Conservation (phyloP, 345 rosid species). For the Fremontodendron californicum region DNA sequence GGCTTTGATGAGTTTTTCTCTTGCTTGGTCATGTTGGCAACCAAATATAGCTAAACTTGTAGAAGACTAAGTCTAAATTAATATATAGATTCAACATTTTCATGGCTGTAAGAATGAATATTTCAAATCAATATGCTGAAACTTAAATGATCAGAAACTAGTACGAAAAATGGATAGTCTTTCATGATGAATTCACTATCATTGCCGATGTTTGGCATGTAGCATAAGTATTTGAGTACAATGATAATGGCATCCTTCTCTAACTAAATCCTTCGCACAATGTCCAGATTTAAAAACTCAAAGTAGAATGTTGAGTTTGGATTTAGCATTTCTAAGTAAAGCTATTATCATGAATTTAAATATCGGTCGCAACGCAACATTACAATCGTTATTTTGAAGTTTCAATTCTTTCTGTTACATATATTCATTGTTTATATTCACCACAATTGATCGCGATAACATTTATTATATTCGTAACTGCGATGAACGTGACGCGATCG, state of each 20-base stretch:
- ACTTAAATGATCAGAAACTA: not conserved
- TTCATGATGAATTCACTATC: not conserved
- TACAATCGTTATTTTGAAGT: too few relatives aligned
- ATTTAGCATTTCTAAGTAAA: not conserved
- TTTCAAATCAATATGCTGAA: not conserved
- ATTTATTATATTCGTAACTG: too few relatives aligned
- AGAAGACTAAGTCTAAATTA: too few relatives aligned
- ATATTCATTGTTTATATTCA: too few relatives aligned
- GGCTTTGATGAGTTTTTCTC: too few relatives aligned
- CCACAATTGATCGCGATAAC: too few relatives aligned
- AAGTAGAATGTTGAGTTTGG: not conserved
- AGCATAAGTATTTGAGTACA: not conserved
- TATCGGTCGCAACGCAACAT: too few relatives aligned
- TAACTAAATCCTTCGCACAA: not conserved
- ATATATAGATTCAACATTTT: constrained; percentile 89
- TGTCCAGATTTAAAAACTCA: not conserved
- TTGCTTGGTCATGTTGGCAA: too few relatives aligned
- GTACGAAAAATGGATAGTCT: not conserved
- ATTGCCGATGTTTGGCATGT: not conserved
- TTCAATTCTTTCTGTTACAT: too few relatives aligned
- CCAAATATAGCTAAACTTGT: too few relatives aligned
- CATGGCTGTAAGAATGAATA: constrained; percentile 49
- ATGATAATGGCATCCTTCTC: not conserved
- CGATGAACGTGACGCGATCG: too few relatives aligned
- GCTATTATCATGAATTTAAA: not conserved